These are phyloP conservation scores for Apophysomyces elegans DNA, from an alignment of 371 early-diverging fungal species.

Conservation along the genomic window DNA sequence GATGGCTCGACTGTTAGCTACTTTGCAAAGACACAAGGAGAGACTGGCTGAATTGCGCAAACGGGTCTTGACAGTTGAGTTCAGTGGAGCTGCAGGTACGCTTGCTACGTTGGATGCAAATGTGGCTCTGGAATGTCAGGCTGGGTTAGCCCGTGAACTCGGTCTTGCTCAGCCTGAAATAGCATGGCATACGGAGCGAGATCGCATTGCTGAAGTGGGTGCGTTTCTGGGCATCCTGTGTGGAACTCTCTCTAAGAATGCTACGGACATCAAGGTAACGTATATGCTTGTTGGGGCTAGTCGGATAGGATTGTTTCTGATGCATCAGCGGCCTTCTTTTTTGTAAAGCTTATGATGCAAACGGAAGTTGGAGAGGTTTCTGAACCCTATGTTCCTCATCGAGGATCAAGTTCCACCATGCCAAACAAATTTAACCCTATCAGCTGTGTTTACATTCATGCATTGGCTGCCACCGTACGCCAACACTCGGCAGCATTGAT, in stretches of 20 bases:
- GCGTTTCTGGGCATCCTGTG: slow-evolving; percentile 18
- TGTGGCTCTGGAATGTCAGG: slow-evolving; percentile 22
- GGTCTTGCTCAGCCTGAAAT: slow-evolving; percentile 21
- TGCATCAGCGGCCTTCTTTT: neutral
- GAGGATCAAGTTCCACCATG: slow-evolving; percentile 30
- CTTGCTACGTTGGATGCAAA: slow-evolving; percentile 18
- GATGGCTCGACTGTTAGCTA: slow-evolving; percentile 26
- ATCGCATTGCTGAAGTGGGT: slow-evolving; percentile 21
- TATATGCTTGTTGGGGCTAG: neutral
- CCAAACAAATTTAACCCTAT: slow-evolving; percentile 31
- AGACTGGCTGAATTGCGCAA: slow-evolving; percentile 17
- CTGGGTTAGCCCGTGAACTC: slow-evolving; percentile 20
- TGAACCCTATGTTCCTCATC: slow-evolving; percentile 25
- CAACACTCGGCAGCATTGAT: slow-evolving; percentile 25
- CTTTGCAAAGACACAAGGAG: slow-evolving; percentile 21
- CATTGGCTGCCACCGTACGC: slow-evolving; percentile 26
- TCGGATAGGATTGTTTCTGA: too few relatives aligned
- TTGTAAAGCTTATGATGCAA: slow-evolving; percentile 25
- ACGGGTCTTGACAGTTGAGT: slow-evolving; percentile 17
- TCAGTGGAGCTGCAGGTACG: slow-evolving; percentile 25
- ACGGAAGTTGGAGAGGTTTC: slow-evolving; percentile 32
- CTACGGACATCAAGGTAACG: slow-evolving; percentile 24
- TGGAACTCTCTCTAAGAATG: slow-evolving; percentile 24
- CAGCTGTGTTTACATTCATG: slow-evolving; percentile 29
- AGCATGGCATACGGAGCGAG: slow-evolving; percentile 26